A percentile compares a stretch with the other conserved stretches of the same genome.
phyloP scores from a whole-genome alignment of 2,329 filamentous ascomycete species.

The Ascosphaera apis region DNA sequence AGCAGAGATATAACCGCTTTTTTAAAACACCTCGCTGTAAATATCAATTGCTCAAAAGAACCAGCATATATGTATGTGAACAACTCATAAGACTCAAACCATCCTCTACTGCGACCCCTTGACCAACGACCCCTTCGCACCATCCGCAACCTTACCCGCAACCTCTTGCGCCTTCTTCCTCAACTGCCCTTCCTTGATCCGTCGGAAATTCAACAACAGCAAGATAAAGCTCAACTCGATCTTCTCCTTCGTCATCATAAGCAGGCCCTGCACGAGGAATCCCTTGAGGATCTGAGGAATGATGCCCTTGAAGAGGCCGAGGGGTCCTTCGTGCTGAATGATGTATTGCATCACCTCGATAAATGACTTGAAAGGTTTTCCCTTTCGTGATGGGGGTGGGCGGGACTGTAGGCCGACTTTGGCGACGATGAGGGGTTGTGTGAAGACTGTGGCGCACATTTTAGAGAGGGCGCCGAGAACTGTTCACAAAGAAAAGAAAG shows the following conservation, averaged over 20 bases:
- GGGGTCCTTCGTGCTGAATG: slow-evolving; percentile 57
- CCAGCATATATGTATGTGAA: too few relatives aligned
- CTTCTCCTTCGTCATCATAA: slow-evolving; percentile 99
- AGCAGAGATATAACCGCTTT: too few relatives aligned
- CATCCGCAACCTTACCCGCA: slow-evolving; percentile 26
- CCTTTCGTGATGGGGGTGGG: slow-evolving; percentile 59
- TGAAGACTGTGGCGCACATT: slow-evolving; percentile 68
- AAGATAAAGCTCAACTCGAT: slow-evolving; percentile 77
- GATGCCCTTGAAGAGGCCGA: slow-evolving; percentile 91
- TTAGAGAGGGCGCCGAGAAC: slow-evolving; percentile 88
- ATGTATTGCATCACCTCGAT: slow-evolving; percentile 91
- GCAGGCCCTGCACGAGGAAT: slow-evolving; percentile 71
- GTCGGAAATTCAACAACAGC: slow-evolving; percentile 59
- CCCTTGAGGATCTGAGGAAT: slow-evolving; percentile 86
- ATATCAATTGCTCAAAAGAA: too few relatives aligned
- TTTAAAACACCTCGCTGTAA: too few relatives aligned
- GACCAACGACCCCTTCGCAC: too few relatives aligned
- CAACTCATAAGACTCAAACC: too few relatives aligned
- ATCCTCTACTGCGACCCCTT: too few relatives aligned
- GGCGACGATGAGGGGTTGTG: slow-evolving; percentile 88
- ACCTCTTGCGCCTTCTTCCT: slow-evolving; percentile 42
- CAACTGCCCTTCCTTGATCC: slow-evolving; percentile 45
- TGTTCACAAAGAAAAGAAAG: slow-evolving; percentile 15
- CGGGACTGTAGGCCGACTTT: slow-evolving; percentile 93
- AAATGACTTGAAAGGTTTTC: slow-evolving; percentile 85